Base-by-base conservation (phyloP, 202 grass and related monocot species). In the Panicum virgatum region DNA sequence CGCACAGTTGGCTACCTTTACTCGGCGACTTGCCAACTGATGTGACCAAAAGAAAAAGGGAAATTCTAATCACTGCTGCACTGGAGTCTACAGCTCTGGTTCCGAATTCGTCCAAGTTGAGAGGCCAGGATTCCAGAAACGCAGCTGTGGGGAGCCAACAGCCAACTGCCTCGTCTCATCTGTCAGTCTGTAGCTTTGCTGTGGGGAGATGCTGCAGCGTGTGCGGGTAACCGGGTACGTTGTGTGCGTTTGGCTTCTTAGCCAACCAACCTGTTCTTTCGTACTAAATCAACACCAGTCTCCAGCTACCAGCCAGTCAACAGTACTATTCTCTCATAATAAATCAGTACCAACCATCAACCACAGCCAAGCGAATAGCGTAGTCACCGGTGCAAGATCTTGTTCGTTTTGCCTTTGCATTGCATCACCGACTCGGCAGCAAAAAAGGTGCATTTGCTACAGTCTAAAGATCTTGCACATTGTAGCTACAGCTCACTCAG, bases 1-100 rank as follows among this genome's bases (percentile, higher is more conserved):
- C 72, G 58, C 77, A 77, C 68, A 73, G 73, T 68, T 86, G 66
- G 64, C 10, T 72, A 67, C 7, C 71, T 89, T 86, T 85, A 79
- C 58, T 58, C 58, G 48, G 73, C 36, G 82, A 81, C 54, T 58
- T 77, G 64, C 66, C 71, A 89, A 66, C 54, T 78, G 78, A 86
- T 23, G 27, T 44, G 73, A 82, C 83, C 73, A 68, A 89, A 82
- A 78, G 59, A 34, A 46, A 73, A 89, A 12, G 50, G 16, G 16
- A 20, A 57, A 42, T 36, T 47, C 80, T 27, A 72, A 87, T 53
- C 7, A 71, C 44, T 63, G 44, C 34, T 54, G 10, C 69, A 40
- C 56, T 12, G 9, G 5, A 50, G 45, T 20, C 80, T 72, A 59
- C 45, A 77, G 80, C 62, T 68, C 52, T 30, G 42, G 59, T 43